Evolutionary conservation across 2,329 filamentous ascomycete species (phyloP), one percentile per base, ranked within the genome.

Genomic region (Monosporascus sp.): DNA sequence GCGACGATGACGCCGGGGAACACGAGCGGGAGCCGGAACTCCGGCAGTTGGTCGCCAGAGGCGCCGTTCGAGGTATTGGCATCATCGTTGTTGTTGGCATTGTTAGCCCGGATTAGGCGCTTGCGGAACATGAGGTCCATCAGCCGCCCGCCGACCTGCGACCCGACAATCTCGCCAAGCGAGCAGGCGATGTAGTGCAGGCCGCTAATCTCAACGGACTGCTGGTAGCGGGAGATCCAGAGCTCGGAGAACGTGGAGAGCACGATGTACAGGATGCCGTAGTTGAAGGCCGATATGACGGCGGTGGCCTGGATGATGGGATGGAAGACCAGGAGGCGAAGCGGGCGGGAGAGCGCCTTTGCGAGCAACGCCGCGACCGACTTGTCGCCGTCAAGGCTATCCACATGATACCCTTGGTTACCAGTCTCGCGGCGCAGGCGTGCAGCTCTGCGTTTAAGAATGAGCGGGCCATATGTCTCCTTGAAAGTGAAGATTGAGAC

Each of bases 141-240:
- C 0, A 76, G 27, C 0, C 66, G 65, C 0, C 72, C 76, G 8
- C 72, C 71, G 1, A 80, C 58, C 54, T 82, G 77, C 0, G 76
- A 72, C 7, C 78, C 83, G 0, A 79, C 65, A 52, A 85, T 74
- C 67, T 87, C 86, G 1, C 86, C 86, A 0, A 86, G 41, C 0
- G 80, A 82, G 20, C 83, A 76, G 9, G 84, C 80, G 41, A 87
- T 76, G 67, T 86, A 87, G 65, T 87, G 84, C 1, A 88, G 66
- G 0, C 81, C 81, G n/a, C 79, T 82, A 27, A 82, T 80, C 50
- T 80, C 78, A 9, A 77, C 72, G 0, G 76, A 75, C 60, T 85
- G 74, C 50, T 74, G 62, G 60, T 89, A 89, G 15, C 73, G 67
- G 0, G 63, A 58, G 2, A 66, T 72, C 82, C 82, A 88, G 1